Evolutionary conservation across 2,329 filamentous ascomycete genomes (phyloP), one percentile per base, ranked within the genome.

Genomic region (Magnaporthiopsis incrustans): DNA sequence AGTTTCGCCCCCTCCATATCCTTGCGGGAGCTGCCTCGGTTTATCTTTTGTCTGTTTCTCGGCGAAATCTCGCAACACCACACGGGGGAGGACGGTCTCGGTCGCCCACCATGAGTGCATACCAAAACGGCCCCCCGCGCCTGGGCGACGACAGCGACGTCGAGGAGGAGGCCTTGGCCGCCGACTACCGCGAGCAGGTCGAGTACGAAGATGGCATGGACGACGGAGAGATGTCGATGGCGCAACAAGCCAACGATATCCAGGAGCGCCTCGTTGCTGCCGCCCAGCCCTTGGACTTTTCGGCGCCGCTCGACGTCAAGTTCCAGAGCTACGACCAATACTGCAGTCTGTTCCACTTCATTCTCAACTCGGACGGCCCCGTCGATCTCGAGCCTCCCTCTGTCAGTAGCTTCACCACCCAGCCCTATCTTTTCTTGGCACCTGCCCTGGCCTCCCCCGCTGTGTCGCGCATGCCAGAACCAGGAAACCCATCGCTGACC

Each of bases 301-400:
- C 95, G 74, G 95, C 95, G 60, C 91, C 93, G 44, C 85, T 99
- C 64, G 95, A 98, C 79, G 91, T 91, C 77, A 98, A 98, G 82
- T 97, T 98, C 81, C 89, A 92, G 77, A 97, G 93, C 82, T 99
- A 99, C 84, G 95, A 99, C 81, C 61, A 92, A 77, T 99, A 99
- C 85, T 99, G 95, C 88, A 97, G 91, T 79, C 83, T 99, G 72
- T 99, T 99, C 83, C 95, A 99, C 82, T 98, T 92, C 80, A 97
- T 99, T 77, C 83, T 99, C 75, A 99, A 99, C 85, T 98, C 94
- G 62, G 95, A 98, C 70, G 95, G 95, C n/a, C 95, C 95, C 22
- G 94, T 99, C 66, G 95, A 99, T 75, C 83, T 99, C 70, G 95
- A 99, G 78, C 90, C 94, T 69, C 95, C 95, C 71, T 97, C 93